Percentiles rank a stretch among this genome's conserved stretches.
Evolutionary conservation across 2,329 filamentous ascomycete species (phyloP).

Genomic region (Ceratocystiopsis sp.): DNA sequence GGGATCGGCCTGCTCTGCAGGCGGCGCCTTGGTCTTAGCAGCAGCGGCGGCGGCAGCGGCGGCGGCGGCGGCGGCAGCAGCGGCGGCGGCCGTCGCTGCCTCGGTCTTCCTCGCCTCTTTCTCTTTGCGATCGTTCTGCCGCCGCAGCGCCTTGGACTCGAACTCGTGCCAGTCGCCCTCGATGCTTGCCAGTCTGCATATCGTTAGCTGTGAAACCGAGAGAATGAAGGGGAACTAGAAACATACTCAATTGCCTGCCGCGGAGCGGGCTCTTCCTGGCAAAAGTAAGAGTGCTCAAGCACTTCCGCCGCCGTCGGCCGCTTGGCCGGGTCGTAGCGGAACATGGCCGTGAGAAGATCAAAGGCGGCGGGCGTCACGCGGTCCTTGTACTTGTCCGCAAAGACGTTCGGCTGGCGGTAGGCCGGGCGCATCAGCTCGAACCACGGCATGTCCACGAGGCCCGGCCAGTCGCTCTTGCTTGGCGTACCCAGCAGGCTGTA

Average conservation of each 20-base stretch:
- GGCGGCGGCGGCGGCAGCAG: slow-evolving; percentile 3
- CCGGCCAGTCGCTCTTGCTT: slow-evolving; percentile 70
- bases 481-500: slow-evolving; percentile 85
- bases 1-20: background rate
- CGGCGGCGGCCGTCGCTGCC: slow-evolving; percentile 22
- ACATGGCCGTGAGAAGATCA: slow-evolving; percentile 68
- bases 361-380: slow-evolving; percentile 65
- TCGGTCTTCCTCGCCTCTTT: slow-evolving; percentile 30
- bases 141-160: slow-evolving; percentile 84
- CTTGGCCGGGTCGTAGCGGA: slow-evolving; percentile 71
- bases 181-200: slow-evolving; percentile 50
- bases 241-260: slow-evolving; percentile 69
- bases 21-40: background rate
- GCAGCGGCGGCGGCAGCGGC: slow-evolving; percentile 2
- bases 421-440: slow-evolving; percentile 77
- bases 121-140: slow-evolving; percentile 62
- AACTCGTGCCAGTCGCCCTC: slow-evolving; percentile 98
- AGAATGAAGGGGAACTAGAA: background rate
- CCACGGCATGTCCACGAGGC: slow-evolving; percentile 88
- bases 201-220: background rate
- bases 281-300: slow-evolving; percentile 78
- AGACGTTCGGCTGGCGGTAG: slow-evolving; percentile 54
- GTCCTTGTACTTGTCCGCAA: slow-evolving; percentile 69
- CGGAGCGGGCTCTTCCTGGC: slow-evolving; percentile 57
- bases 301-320: slow-evolving; percentile 73